Evolutionary conservation across 1,284 basidiomycete species (phyloP).

Genomic region (Apiotrichum mycotoxinovorans): DNA sequence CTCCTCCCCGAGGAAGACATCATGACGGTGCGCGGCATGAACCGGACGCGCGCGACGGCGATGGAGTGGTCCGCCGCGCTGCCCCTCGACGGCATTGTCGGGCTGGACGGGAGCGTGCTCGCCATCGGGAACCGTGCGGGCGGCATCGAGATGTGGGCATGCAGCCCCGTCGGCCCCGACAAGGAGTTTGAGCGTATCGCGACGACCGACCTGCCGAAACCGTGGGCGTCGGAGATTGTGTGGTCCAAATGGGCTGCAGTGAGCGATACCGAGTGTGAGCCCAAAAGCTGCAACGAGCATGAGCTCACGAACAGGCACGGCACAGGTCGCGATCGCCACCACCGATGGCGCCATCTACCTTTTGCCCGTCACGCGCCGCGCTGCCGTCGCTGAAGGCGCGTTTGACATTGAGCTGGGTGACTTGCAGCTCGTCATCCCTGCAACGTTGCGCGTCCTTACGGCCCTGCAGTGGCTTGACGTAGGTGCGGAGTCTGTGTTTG

Average conservation of each 20-base stretch:
- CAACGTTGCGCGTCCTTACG: conserved; percentile 29
- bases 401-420: conserved; percentile 17
- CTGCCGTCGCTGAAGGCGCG: not conserved
- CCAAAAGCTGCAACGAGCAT: conserved; percentile 1
- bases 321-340: conserved; percentile 25
- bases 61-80: conserved; percentile 34
- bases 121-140: conserved; percentile 35
- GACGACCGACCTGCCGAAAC: conserved; percentile 1
- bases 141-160: conserved; percentile 30
- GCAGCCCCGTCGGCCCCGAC: not conserved
- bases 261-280: conserved; percentile 23
- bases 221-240: conserved; percentile 11
- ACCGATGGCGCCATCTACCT: conserved; percentile 27
- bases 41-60: conserved; percentile 27
- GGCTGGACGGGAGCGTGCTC: conserved; percentile 36
- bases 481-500: not conserved
- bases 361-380: conserved; percentile 11
- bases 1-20: conserved; percentile 11
- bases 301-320: conserved; percentile 17
- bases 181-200: not conserved
- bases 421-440: not conserved
- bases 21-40: conserved; percentile 18
- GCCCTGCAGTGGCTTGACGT: conserved; percentile 37
- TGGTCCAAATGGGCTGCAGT: conserved; percentile 33
- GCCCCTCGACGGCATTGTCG: conserved; percentile 18